phyloP scores from a whole-genome alignment of 768 basidiomycete genomes.

The Gloeostereum incarnatum region DNA sequence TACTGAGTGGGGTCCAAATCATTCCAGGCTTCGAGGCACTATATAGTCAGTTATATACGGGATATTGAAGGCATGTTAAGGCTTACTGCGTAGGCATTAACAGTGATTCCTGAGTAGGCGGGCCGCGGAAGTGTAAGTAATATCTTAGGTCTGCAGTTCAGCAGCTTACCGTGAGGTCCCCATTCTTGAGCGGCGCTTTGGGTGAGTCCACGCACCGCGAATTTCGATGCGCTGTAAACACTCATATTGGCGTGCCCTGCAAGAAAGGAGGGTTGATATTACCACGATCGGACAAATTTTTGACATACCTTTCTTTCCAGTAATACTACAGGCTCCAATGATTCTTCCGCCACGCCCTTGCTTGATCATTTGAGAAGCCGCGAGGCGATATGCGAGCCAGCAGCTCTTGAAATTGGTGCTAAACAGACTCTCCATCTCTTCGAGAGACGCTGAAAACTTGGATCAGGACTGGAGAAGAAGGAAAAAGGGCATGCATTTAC shows the following conservation, averaged over 20 bases:
- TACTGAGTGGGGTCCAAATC: no score
- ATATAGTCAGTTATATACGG: no score
- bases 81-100: constrained; percentile 18
- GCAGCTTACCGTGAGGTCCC: not conserved
- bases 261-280: not conserved
- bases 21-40: no score
- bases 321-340: constrained; percentile 15
- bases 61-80: no score
- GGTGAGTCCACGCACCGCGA: constrained; percentile 29
- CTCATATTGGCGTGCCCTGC: no score
- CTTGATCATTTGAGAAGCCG: constrained; percentile 23
- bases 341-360: constrained; percentile 27
- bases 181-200: constrained; percentile 24
- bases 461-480: constrained; percentile 17
- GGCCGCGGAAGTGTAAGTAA: constrained; percentile 8
- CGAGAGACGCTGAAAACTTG: constrained; percentile 23
- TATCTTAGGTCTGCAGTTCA: not conserved
- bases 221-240: constrained; percentile 26
- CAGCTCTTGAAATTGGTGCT: no score
- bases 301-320: constrained; percentile 12
- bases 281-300: no score
- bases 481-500: constrained; percentile 13
- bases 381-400: no score
- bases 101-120: constrained; percentile 16
- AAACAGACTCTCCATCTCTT: no score